Percentiles rank a stretch among this genome's conserved stretches.
Conservation (phyloP, 371 early-diverging fungal species). For the Funneliformis caledonium region DNA sequence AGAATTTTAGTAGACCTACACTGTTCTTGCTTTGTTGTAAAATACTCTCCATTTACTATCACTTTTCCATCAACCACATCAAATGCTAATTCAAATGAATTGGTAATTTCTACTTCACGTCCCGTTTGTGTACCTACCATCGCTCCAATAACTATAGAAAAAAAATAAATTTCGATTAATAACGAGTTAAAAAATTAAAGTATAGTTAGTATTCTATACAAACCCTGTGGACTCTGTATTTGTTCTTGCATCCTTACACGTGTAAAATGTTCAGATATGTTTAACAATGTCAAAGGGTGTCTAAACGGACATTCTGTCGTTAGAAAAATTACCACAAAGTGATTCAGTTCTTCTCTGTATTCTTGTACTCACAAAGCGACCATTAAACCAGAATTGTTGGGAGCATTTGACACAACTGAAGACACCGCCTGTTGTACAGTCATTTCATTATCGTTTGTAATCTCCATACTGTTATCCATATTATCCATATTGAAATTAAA, state of each 20-base stretch:
- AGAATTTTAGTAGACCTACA: slow-evolving; percentile 52
- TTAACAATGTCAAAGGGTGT: slow-evolving; percentile 85
- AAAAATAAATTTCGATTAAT: background rate
- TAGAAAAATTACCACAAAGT: background rate
- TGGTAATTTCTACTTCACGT: slow-evolving; percentile 82
- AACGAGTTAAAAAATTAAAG: background rate
- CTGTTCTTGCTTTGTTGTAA: slow-evolving; percentile 77
- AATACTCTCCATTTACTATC: slow-evolving; percentile 63
- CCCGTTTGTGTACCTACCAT: slow-evolving; percentile 83
- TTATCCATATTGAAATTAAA: background rate
- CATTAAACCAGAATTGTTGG: slow-evolving; percentile 51
- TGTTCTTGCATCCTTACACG: slow-evolving; percentile 68
- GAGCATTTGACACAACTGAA: slow-evolving; percentile 49
- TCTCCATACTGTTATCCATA: slow-evolving; percentile 10
- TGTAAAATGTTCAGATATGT: slow-evolving; percentile 87
- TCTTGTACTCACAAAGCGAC: slow-evolving; percentile 44
- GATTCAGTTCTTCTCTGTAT: background rate
- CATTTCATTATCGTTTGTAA: background rate
- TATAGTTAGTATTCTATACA: slow-evolving; percentile 12
- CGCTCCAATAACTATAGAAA: slow-evolving; percentile 68
- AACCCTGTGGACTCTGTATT: slow-evolving; percentile 43
- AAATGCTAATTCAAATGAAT: slow-evolving; percentile 79
- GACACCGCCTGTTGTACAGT: slow-evolving; percentile 9
- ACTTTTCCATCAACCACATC: slow-evolving; percentile 51
- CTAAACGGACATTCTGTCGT: slow-evolving; percentile 46